These are phyloP conservation scores for Pulicaria dysenterica DNA, from an alignment of 129 eudicot genomes.

Conservation along the genomic window DNA sequence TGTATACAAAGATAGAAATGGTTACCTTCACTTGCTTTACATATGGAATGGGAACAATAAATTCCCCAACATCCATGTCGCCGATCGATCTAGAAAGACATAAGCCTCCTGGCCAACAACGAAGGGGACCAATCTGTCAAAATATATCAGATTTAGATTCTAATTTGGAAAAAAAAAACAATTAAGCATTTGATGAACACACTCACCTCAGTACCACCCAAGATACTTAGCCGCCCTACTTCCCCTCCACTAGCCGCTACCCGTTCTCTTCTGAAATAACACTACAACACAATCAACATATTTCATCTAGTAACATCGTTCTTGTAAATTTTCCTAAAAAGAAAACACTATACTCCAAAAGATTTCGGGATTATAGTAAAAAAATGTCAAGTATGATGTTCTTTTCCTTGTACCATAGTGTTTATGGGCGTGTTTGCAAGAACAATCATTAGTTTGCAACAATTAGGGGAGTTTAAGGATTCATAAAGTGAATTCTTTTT, in stretches of 20 bases:
- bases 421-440: neutral
- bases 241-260: conserved; percentile 95
- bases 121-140: conserved; percentile 87
- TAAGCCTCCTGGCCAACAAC: conserved; percentile 99
- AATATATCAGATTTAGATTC: conserved; percentile 2
- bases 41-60: conserved; percentile 86
- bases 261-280: conserved; percentile 71
- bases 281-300: conserved; percentile 16
- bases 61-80: conserved; percentile 96
- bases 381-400: neutral
- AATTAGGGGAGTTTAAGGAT: neutral
- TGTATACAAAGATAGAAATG: neutral
- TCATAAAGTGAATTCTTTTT: neutral
- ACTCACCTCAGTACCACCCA: conserved; percentile 79
- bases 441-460: neutral
- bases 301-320: neutral
- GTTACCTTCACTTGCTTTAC: conserved; percentile 95
- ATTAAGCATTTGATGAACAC: neutral
- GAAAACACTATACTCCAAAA: conserved; percentile 8
- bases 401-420: neutral
- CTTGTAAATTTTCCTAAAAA: neutral
- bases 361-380: neutral
- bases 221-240: conserved; percentile 84
- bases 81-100: conserved; percentile 98
- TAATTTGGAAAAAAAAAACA: neutral